Evolutionary conservation across 2,329 filamentous ascomycete species (phyloP).

Genomic region (Colletotrichum musicola): DNA sequence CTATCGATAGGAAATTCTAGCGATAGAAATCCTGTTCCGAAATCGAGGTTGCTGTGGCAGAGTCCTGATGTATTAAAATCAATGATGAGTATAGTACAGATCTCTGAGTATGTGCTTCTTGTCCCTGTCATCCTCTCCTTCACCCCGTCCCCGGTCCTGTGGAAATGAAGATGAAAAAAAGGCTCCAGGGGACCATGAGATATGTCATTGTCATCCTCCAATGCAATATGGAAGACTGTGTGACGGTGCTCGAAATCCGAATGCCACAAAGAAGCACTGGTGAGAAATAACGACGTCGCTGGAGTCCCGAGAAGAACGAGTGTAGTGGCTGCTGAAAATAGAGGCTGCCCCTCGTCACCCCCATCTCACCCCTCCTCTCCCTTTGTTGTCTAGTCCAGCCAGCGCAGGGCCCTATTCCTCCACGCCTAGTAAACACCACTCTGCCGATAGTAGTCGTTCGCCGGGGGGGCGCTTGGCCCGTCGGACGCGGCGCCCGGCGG

Average conservation of each 20-base stretch:
- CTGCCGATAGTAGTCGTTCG: conserved; percentile 69
- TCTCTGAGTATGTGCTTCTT: conserved; percentile 3
- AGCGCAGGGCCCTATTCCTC: too few relatives aligned
- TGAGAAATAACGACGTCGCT: conserved; percentile 7
- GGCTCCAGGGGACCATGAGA: not conserved
- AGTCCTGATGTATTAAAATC: too few relatives aligned
- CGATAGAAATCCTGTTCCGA: too few relatives aligned
- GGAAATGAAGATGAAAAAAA: not conserved
- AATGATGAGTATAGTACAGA: conserved; percentile 9
- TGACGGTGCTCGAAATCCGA: not conserved
- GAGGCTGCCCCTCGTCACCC: not conserved
- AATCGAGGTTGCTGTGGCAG: too few relatives aligned
- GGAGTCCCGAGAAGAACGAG: conserved; percentile 13
- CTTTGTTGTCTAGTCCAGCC: too few relatives aligned
- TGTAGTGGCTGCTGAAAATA: conserved; percentile 9
- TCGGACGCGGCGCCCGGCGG: conserved; percentile 55
- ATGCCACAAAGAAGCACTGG: not conserved
- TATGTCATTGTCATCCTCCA: not conserved
- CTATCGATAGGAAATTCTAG: too few relatives aligned
- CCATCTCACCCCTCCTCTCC: not conserved
- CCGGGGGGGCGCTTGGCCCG: conserved; percentile 63
- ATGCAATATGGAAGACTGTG: not conserved
- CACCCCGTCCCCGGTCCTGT: not conserved
- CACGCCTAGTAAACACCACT: conserved; percentile 46
- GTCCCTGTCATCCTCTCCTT: not conserved